Evolutionary conservation across 2,329 filamentous ascomycete genomes (phyloP), one percentile per base, ranked within the genome.

Genomic region (Aspergillus arachidicola): DNA sequence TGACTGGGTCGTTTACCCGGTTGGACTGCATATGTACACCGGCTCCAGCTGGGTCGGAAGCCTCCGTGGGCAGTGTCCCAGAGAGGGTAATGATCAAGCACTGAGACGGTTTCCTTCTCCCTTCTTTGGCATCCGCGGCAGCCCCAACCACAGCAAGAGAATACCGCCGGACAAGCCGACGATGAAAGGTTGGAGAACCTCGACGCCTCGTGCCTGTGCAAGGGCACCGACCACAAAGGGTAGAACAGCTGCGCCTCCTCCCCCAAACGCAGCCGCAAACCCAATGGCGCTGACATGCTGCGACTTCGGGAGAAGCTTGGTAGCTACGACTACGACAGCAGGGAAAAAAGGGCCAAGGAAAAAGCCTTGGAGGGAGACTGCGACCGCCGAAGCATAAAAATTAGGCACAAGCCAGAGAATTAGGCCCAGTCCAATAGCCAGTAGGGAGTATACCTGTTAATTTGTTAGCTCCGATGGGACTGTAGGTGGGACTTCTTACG

Each of bases 341-440:
- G 91, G 91, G 72, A 94, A 94, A 19, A 94, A 76, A 0, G 92
- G 91, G 0, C 92, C 92, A 0, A 94, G 83, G 71, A 94, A 92
- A 81, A 94, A 91, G 0, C 92, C 92, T 62, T 92, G 83, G 0
- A 93, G 78, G 0, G 86, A 82, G 23, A 93, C 89, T 34, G 90
- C 88, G 16, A 93, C 82, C 14, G 90, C 87, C 0, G 89, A 91
- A 34, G 91, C 89, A 64, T 90, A 84, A 94, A 36, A 92, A 60
- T 86, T 85, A 0, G 91, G 91, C 0, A 95, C 88, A 6, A 36
- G 34, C 34, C 34, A 36, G 14, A 36, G 34, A 36, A 36, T 16
- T 16, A 36, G 14, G 0, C 34, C 14, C 34, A 36, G 14, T 16
- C 34, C 34, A 36, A 36, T 36, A 3, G 34, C 34, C 5, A 36